These are phyloP conservation scores for Macrolepiota albuminosa DNA, from an alignment of 768 basidiomycete species.

Conservation along the genomic window DNA sequence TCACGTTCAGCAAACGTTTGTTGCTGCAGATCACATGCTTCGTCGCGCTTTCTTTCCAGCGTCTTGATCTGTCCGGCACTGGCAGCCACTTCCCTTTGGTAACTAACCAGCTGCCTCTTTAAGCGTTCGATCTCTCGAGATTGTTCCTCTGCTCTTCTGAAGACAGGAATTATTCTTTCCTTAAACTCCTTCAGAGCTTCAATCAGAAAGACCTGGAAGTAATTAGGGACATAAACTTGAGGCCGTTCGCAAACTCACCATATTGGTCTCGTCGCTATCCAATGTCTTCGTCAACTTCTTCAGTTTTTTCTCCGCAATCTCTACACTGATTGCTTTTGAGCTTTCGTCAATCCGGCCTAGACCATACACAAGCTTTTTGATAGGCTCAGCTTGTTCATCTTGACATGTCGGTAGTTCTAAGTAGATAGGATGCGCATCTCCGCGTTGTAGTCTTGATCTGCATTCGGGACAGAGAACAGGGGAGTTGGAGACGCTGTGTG, in stretches of 20 bases:
- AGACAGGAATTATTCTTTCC: conserved; percentile 35
- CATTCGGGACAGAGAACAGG: conserved; percentile 16
- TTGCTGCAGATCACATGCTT: conserved; percentile 12
- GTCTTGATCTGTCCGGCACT: background rate
- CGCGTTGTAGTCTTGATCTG: conserved; percentile 12
- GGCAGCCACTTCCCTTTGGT: conserved; percentile 4
- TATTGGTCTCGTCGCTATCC: conserved; percentile 18
- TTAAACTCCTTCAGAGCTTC: conserved; percentile 35
- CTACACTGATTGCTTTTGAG: conserved; percentile 30
- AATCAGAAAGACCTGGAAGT: conserved; percentile 26
- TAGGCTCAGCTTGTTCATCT: conserved; percentile 22
- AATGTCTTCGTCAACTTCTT: conserved; percentile 22
- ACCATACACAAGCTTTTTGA: conserved; percentile 25
- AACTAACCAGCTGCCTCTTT: conserved; percentile 13
- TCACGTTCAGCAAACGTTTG: conserved; percentile 22
- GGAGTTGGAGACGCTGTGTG: background rate
- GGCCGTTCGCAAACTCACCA: conserved; percentile 22
- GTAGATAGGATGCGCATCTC: conserved; percentile 15
- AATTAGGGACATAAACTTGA: background rate
- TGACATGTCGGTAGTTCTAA: conserved; percentile 23
- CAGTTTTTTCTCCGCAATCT: conserved; percentile 30
- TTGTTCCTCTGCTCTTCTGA: conserved; percentile 25
- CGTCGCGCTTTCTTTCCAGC: conserved; percentile 19
- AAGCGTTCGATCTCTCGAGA: conserved; percentile 22
- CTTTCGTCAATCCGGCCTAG: conserved; percentile 28